phyloP scores from a whole-genome alignment of 306 rosid genomes.

The Cucurbita pepo region DNA sequence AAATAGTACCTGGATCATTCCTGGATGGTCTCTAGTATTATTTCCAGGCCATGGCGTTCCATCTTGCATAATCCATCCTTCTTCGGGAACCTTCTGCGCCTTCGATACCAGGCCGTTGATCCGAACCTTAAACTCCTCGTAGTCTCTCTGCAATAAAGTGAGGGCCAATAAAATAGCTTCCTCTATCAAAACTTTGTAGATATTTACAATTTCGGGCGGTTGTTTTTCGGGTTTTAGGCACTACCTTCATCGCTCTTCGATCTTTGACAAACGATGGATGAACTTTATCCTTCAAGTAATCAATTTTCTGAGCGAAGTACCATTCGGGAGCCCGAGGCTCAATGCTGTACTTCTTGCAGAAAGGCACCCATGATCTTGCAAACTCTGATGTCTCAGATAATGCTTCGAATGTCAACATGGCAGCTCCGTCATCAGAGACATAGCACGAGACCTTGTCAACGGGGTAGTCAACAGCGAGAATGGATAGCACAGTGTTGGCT shows the following conservation, averaged over 20 bases:
- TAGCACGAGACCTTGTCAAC: conserved; percentile 97
- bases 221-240: not conserved
- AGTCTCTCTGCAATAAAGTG: conserved; percentile 58
- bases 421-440: conserved; percentile 95
- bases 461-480: conserved; percentile 92
- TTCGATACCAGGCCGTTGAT: conserved; percentile 71
- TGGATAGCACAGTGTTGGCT: conserved; percentile 86
- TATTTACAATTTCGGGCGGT: not conserved
- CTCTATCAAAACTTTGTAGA: not conserved
- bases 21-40: conserved; percentile 97
- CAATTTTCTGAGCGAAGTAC: conserved; percentile 91
- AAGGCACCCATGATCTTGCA: conserved; percentile 93
- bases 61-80: conserved; percentile 98
- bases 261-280: conserved; percentile 89
- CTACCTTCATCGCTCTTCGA: conserved; percentile 94
- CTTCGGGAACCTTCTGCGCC: conserved; percentile 78
- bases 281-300: conserved; percentile 91
- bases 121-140: conserved; percentile 89
- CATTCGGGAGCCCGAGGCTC: conserved; percentile 99
- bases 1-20: conserved; percentile 81
- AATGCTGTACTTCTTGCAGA: conserved; percentile 57
- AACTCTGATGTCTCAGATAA: conserved; percentile 87
- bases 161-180: not conserved
- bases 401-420: conserved; percentile 97
- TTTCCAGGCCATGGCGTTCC: conserved; percentile 99